Base-by-base conservation (phyloP, 2,329 filamentous ascomycete species). In the Fusarium nurragi region DNA sequence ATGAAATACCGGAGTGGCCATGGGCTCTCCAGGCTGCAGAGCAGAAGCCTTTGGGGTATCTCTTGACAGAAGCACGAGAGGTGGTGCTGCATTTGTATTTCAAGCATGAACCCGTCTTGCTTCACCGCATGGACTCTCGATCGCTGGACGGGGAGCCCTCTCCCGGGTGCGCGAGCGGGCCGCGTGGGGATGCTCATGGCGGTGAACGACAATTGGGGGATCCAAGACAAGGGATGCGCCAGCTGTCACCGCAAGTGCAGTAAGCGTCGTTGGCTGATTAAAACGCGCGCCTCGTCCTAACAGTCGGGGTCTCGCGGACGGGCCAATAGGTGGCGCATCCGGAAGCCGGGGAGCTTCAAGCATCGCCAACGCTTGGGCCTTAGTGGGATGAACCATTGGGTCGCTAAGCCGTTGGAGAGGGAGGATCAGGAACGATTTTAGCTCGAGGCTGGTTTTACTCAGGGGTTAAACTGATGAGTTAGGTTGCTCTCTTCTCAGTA, bases 231-330 rank as follows among this genome's bases (percentile, higher is more conserved):
- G 58, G 60, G 60, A 45, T 38, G 40, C 45, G 68, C 64, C 68
- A 71, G 68, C 54, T 71, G 70, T 72, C 70, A 72, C 70, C 70
- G 70, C 70, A 71, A 72, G 70, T 67, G 60, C 65, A 63, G 60
- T 59, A 51, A 38, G 55, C 38, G 49, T 64, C 50, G 64, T 69
- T 71, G 64, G 65, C 32, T 54, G 58, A 68, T 43, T 37, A 50
- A 26, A 32, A 21, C 38, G 60, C 50, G 36, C 53, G 64, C 60
- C 54, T 66, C 63, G 52, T 36, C 16, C 26, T 32, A 57, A 58
- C 52, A 28, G 56, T 38, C 41, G 50, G 56, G 51, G 54, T 57
- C 48, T 47, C 39, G 36, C 44, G 50, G 45, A 54, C 40, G 54
- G 58, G 52, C 70, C 70, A 72, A 72, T 72, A 54, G 70, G 70